Conservation (phyloP, 2,329 filamentous ascomycete genomes). For the Ustulina deusta region DNA sequence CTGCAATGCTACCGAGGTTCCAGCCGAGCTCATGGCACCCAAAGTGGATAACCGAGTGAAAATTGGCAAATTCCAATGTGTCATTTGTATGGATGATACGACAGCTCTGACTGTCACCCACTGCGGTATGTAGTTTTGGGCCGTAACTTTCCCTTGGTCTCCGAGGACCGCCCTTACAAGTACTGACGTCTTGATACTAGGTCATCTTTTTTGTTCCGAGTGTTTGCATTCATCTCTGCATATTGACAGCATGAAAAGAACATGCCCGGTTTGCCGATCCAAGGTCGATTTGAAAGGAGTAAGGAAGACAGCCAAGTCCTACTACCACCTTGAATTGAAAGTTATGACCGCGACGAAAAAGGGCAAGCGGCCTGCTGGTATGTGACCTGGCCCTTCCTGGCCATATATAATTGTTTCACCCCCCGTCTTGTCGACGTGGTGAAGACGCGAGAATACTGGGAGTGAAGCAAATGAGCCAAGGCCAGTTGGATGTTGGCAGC, state of each 20-base stretch:
- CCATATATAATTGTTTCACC: neutral
- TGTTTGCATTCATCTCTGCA: slow-evolving; percentile 72
- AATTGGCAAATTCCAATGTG: slow-evolving; percentile 70
- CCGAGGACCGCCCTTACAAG: neutral
- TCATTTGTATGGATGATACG: slow-evolving; percentile 75
- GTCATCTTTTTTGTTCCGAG: slow-evolving; percentile 73
- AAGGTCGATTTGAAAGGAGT: slow-evolving; percentile 63
- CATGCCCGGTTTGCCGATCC: slow-evolving; percentile 73
- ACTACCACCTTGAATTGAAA: slow-evolving; percentile 72
- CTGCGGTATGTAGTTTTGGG: slow-evolving; percentile 66
- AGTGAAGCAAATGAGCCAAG: neutral
- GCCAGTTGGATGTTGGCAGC: neutral
- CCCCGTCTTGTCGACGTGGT: slow-evolving; percentile 39
- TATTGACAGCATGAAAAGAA: slow-evolving; percentile 66
- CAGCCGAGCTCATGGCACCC: slow-evolving; percentile 58
- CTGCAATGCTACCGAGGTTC: slow-evolving; percentile 58
- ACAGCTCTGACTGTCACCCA: slow-evolving; percentile 71
- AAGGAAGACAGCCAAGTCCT: slow-evolving; percentile 59
- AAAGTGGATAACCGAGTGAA: slow-evolving; percentile 64
- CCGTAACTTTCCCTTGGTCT: neutral
- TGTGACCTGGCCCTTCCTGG: slow-evolving; percentile 19
- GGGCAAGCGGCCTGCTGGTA: slow-evolving; percentile 58
- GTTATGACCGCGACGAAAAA: slow-evolving; percentile 68
- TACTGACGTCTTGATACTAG: slow-evolving; percentile 52
- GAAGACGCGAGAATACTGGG: slow-evolving; percentile 40